phyloP scores from a whole-genome alignment of 2,329 filamentous ascomycete species.

The Aspergillus alliaceus region DNA sequence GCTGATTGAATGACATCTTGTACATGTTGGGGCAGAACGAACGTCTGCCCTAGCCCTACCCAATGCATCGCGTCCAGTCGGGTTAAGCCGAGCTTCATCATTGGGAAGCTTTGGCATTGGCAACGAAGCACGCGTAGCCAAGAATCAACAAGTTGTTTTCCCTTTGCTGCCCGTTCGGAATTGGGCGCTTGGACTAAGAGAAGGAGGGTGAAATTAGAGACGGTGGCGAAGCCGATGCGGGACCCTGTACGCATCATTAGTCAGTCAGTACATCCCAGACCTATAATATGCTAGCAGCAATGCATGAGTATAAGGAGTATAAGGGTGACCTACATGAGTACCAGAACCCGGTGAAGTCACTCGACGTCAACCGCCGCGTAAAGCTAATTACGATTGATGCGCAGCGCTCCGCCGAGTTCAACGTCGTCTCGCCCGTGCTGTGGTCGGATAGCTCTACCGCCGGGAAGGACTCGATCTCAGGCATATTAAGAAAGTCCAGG shows the following conservation, averaged over 20 bases:
- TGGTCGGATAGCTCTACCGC: conserved; percentile 24
- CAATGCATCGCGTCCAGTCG: conserved; percentile 33
- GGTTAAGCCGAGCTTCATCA: conserved; percentile 31
- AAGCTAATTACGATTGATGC: conserved; percentile 32
- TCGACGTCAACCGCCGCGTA: conserved; percentile 24
- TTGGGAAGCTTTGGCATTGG: conserved; percentile 29
- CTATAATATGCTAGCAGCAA: no score
- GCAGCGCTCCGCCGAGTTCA: conserved; percentile 33
- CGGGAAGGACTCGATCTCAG: conserved; percentile 24
- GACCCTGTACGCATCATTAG: conserved; percentile 23
- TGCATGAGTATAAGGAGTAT: no score
- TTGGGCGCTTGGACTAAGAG: conserved; percentile 33
- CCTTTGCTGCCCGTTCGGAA: conserved; percentile 24
- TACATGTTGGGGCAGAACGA: conserved; percentile 27
- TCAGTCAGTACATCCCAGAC: no score
- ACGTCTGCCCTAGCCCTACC: conserved; percentile 25
- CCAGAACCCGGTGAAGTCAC: conserved; percentile 33
- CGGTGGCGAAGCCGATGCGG: conserved; percentile 34
- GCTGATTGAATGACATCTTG: conserved; percentile 14
- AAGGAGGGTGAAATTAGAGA: conserved; percentile 35
- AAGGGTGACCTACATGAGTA: conserved; percentile 37
- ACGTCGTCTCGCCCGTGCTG: conserved; percentile 26
- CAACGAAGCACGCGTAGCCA: conserved; percentile 31
- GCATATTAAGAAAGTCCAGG: conserved; percentile 24
- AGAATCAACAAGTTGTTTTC: conserved; percentile 28